Base-by-base conservation (phyloP, 2,329 filamentous ascomycete species). In the Pseudogymnoascus sp. region DNA sequence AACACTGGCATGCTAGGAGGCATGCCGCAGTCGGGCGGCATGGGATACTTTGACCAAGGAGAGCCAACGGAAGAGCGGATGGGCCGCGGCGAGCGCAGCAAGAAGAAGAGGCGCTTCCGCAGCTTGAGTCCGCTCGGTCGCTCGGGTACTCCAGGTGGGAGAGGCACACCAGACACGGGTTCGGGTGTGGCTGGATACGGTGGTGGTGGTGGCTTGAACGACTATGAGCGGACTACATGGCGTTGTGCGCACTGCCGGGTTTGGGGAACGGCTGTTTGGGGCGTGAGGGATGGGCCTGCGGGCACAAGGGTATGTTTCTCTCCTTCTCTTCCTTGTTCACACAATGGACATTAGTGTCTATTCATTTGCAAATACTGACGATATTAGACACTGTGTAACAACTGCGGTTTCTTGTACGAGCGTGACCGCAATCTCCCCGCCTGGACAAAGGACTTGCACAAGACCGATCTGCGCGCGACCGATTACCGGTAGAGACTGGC, bases 101-200 rank as follows among this genome's bases (percentile, higher is more conserved):
- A 96, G 81, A 96, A 96, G 81, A 97, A 97, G 84, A 84, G 90
- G 66, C 83, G 92, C 26, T 96, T 97, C 78, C 84, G 92, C 67
- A 96, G 92, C 74, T 74, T 96, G 64, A 95, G 91, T 70, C 93
- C 94, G 0, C 76, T 86, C 17, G 89, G 83, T n/a, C 82, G 86
- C 65, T 78, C 81, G 35, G 82, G 82, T 13, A 89, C 87, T 5
- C 86, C 85, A 1, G 85, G 84, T 62, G 86, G 83, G 5, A 79
- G 92, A 62, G 89, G 89, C 9, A 97, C 92, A 1, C 92, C 92
- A 0, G 92, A 95, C 67, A 83, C 86, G 17, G 88, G 87, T 9
- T 87, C 83, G 75, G 91, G 87, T 87, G 87, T 66, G 84, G 87
- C 39, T 83, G 84, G 41, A 77, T 83, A 62, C 81, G 84, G 54